Percentiles rank a stretch among this genome's conserved stretches.
These are phyloP conservation scores for Solanum chiquidenum DNA, from an alignment of 257 asterid genomes.

Conservation along the genomic window DNA sequence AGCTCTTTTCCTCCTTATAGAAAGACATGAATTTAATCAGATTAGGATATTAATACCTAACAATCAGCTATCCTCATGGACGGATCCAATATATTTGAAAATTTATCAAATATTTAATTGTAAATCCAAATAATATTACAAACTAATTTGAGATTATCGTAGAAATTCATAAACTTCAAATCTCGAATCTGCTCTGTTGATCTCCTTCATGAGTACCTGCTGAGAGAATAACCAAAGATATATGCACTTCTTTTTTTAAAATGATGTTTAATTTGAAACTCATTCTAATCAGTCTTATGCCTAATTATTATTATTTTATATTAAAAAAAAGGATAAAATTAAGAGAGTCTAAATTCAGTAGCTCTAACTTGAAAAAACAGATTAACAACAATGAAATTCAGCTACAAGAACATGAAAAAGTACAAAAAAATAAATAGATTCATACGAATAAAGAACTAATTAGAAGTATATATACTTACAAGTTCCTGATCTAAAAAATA, in stretches of 20 bases:
- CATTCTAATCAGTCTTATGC: neutral
- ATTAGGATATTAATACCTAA: neutral
- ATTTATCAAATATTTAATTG: neutral
- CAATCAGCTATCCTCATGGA: neutral
- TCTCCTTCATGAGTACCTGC: neutral
- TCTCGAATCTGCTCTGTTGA: neutral
- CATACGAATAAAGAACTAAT: neutral
- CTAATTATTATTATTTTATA: neutral
- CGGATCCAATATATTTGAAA: neutral
- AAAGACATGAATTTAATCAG: neutral
- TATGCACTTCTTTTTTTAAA: neutral
- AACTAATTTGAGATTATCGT: neutral
- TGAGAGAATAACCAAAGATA: no score
- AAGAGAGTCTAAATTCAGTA: neutral
- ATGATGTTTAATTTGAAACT: neutral
- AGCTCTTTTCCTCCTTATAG: neutral
- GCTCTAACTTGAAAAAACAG: neutral
- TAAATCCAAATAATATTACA: neutral
- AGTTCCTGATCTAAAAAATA: neutral
- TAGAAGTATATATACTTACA: neutral
- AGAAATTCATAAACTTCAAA: neutral
- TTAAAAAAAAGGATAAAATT: neutral
- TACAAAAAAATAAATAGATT: neutral
- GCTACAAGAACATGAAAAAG: no score
- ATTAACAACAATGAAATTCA: neutral